A percentile compares a stretch with the other conserved stretches of the same genome.
These are phyloP conservation scores for Fraxinus sp. DNA, from an alignment of 305 asterid genomes.

Conservation along the genomic window DNA sequence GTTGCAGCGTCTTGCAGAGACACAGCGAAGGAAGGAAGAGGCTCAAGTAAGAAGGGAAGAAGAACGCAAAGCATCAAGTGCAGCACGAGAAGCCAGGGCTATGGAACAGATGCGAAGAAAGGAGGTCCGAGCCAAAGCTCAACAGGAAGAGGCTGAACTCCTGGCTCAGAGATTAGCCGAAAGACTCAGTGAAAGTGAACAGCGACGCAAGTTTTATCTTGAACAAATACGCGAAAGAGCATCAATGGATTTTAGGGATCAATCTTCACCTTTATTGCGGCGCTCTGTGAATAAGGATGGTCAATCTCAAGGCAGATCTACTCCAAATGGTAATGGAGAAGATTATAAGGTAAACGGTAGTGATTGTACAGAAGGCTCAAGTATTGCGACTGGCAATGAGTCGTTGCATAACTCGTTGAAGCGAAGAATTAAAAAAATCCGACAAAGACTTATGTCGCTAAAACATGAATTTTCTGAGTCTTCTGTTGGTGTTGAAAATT, in stretches of 20 bases:
- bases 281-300: slow-evolving; percentile 75
- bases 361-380: slow-evolving; percentile 42
- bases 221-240: slow-evolving; percentile 98
- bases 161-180: slow-evolving; percentile 95
- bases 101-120: slow-evolving; percentile 90
- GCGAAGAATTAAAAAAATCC: slow-evolving; percentile 78
- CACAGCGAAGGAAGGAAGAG: slow-evolving; percentile 90
- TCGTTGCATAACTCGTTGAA: slow-evolving; percentile 66
- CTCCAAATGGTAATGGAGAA: slow-evolving; percentile 49
- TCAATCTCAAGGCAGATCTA: slow-evolving; percentile 58
- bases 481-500: slow-evolving; percentile 64
- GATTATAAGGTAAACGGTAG: slow-evolving; percentile 52
- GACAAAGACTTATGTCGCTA: slow-evolving; percentile 92
- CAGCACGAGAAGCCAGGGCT: slow-evolving; percentile 97
- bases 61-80: slow-evolving; percentile 95
- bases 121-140: slow-evolving; percentile 93
- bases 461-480: slow-evolving; percentile 92
- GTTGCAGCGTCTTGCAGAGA: slow-evolving; percentile 93
- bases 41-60: slow-evolving; percentile 98
- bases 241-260: slow-evolving; percentile 99
- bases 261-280: slow-evolving; percentile 89
- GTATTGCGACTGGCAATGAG: slow-evolving; percentile 43
- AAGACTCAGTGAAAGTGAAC: slow-evolving; percentile 94
- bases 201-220: slow-evolving; percentile 84
- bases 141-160: slow-evolving; percentile 96